Evolutionary conservation across 257 asterid genomes (phyloP), one percentile per base, ranked within the genome.

Genomic region (Solanum acaule): DNA sequence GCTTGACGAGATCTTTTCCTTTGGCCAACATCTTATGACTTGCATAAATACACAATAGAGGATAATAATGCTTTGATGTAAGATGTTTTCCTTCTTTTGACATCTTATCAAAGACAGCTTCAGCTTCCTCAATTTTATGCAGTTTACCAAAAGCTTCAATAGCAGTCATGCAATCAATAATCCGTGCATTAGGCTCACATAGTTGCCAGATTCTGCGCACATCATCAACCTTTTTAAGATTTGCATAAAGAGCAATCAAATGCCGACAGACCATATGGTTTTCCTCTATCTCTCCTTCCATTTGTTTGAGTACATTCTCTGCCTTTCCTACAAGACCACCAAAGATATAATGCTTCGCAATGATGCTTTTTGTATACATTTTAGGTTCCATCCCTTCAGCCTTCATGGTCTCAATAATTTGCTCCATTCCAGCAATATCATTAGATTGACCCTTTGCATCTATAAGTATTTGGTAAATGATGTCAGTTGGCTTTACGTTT

Each of bases 111-210:
- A 94, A 96, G 22, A 92, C 94, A 33, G 89, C 94, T 91, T 96
- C 98, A 2, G 99, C 98, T 11, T 95, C 93, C 65, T 95, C 95
- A 13, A 95, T 70, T 86, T 84, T 90, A 6, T 91, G 88, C 20
- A 95, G 92, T 84, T 88, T 91, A 9, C 98, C 99, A 94, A 94
- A 96, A 31, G 99, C 98, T 77, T 90, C 94, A 27, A 94, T 90
- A 56, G 93, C 96, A 52, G 97, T 92, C 61, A 86, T 15, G 89
- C 93, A 92, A 56, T 94, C 98, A 4, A 14, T 40, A 46, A 81
- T 27, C 56, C 90, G 71, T 29, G 98, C 91, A 4, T 87, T 85
- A 16, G 95, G 68, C 84, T 92, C 96, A 75, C 98, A 94, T 40
- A 92, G 76, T 79, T 87, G 75, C 98, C 98, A 96, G 88, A 96